Conservation (phyloP, 495 filamentous ascomycete species). For the Thozetella sp. region DNA sequence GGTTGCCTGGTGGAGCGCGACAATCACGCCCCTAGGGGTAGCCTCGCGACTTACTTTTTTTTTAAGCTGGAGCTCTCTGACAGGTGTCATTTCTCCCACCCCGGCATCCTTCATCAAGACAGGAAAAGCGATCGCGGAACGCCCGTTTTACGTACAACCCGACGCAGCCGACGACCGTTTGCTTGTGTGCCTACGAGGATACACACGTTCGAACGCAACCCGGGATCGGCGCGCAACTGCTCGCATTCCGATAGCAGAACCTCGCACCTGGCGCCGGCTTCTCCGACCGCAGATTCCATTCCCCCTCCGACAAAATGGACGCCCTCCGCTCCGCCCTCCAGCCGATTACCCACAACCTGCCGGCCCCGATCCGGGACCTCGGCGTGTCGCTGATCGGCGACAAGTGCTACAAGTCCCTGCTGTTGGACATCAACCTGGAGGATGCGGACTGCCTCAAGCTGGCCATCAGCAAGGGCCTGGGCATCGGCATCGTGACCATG, state of each 20-base stretch:
- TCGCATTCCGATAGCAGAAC: not conserved
- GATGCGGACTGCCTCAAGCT: slow-evolving; percentile 79
- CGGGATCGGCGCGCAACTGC: not conserved
- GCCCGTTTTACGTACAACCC: not conserved
- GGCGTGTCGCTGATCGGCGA: slow-evolving; percentile 80
- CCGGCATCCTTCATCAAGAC: not conserved
- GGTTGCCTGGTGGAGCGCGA: not conserved
- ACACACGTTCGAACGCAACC: not conserved
- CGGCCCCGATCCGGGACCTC: slow-evolving; percentile 72
- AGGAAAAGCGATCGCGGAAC: not conserved
- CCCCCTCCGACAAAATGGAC: slow-evolving; percentile 38
- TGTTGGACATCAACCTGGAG: slow-evolving; percentile 77
- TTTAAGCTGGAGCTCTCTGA: not conserved
- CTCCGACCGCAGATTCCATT: not conserved
- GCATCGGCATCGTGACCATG: slow-evolving; percentile 87
- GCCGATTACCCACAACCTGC: slow-evolving; percentile 79
- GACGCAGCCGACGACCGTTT: not conserved
- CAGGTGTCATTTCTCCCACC: not conserved
- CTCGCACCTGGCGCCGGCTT: not conserved
- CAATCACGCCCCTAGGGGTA: no score
- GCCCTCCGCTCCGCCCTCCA: slow-evolving; percentile 67
- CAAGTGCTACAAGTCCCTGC: slow-evolving; percentile 77
- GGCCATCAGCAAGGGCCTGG: slow-evolving; percentile 86
- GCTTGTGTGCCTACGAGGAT: not conserved
- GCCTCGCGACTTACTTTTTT: not conserved